Conservation (phyloP, 2,329 filamentous ascomycete genomes). For the Penicillium sp. region DNA sequence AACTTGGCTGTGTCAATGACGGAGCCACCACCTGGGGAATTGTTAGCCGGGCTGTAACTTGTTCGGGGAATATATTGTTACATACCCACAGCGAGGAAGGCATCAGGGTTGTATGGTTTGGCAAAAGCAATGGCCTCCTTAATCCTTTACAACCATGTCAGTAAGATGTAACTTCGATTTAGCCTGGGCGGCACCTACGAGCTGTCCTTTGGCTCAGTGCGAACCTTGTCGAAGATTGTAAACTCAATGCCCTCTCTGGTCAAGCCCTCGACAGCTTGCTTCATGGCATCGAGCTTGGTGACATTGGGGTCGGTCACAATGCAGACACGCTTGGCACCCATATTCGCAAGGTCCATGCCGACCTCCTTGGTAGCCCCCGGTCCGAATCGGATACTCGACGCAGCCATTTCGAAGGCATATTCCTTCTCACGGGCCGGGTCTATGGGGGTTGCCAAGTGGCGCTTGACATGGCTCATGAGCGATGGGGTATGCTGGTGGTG, state of each 20-base stretch:
- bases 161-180: not conserved
- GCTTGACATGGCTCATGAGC: conserved; percentile 51
- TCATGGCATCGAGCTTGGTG: conserved; percentile 77
- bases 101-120: conserved; percentile 75
- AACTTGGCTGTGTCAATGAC: conserved; percentile 98
- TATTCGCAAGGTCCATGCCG: conserved; percentile 93
- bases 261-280: conserved; percentile 76
- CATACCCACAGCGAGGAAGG: conserved; percentile 80
- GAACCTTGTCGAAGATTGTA: conserved; percentile 72
- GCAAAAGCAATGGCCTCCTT: conserved; percentile 84
- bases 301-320: conserved; percentile 89
- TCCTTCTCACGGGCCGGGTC: conserved; percentile 73
- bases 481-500: conserved; percentile 59
- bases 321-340: conserved; percentile 79
- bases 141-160: conserved; percentile 53
- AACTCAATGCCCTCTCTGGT: conserved; percentile 72
- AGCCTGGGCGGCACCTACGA: conserved; percentile 53
- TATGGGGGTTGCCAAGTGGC: conserved; percentile 69
- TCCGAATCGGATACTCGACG: conserved; percentile 88
- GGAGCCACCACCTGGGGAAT: conserved; percentile 62
- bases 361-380: conserved; percentile 91
- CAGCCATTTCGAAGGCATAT: conserved; percentile 98
- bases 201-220: conserved; percentile 90
- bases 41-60: not conserved
- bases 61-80: conserved; percentile 1